Percentiles rank a stretch among this genome's conserved stretches.
Conservation (phyloP, 768 basidiomycete species). For the Lactarius hatsudake region DNA sequence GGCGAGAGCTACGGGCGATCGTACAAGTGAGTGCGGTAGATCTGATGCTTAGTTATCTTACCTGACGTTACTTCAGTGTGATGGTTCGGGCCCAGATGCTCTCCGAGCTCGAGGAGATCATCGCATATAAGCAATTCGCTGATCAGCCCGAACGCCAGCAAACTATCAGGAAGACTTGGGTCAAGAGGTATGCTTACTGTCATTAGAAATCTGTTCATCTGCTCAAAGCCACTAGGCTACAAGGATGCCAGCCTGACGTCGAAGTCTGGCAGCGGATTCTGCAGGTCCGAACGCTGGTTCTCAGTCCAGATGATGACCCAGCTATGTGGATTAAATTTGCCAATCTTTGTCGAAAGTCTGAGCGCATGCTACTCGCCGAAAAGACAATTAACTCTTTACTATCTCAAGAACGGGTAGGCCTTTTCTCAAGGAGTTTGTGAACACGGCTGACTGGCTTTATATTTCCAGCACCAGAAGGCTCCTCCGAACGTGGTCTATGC, state of each 20-base stretch:
- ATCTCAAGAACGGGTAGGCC: constrained; percentile 62
- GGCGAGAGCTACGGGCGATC: constrained; percentile 97
- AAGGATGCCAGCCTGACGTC: constrained; percentile 96
- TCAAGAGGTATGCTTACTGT: constrained; percentile 71
- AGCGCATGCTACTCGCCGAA: constrained; percentile 91
- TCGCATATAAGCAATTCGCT: constrained; percentile 88
- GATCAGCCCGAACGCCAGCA: constrained; percentile 93
- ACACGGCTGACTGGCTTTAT: neutral
- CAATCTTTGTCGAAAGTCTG: constrained; percentile 92
- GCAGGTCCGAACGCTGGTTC: constrained; percentile 90
- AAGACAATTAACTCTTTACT: constrained; percentile 94
- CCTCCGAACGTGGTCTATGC: constrained; percentile 97
- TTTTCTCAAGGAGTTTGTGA: constrained; percentile 5
- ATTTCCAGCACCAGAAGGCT: constrained; percentile 54
- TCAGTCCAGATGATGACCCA: constrained; percentile 91
- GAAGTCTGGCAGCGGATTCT: constrained; percentile 99
- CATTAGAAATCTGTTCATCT: neutral
- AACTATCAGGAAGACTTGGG: constrained; percentile 93
- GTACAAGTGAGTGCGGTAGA: constrained; percentile 69
- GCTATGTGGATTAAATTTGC: constrained; percentile 99
- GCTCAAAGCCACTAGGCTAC: constrained; percentile 52
- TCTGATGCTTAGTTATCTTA: neutral
- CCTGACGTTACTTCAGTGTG: constrained; percentile 49
- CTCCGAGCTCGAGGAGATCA: constrained; percentile 97
- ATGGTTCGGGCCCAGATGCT: constrained; percentile 99